Conservation (phyloP, 1,284 basidiomycete species). For the Malassezia dermatis region DNA sequence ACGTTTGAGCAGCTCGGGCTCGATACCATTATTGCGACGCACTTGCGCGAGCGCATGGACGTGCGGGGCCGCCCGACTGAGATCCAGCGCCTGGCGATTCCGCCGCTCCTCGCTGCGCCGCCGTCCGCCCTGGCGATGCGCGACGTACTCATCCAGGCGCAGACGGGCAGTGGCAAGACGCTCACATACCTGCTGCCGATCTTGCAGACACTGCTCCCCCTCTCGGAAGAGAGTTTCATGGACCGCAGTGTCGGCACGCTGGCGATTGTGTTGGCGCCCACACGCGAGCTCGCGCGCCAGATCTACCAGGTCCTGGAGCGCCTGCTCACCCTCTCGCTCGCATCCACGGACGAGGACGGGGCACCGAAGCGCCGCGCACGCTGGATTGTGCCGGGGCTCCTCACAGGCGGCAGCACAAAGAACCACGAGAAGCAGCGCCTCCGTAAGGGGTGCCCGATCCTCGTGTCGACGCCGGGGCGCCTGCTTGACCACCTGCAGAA, state of each 20-base stretch:
- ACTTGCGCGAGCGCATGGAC: conserved; percentile 69
- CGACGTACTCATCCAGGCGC: conserved; percentile 90
- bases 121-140: conserved; percentile 49
- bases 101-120: conserved; percentile 56
- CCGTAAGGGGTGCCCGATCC: conserved; percentile 62
- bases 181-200: conserved; percentile 88
- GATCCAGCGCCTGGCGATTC: conserved; percentile 74
- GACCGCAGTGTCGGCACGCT: conserved; percentile 77
- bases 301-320: conserved; percentile 65
- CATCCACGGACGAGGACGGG: conserved; percentile 55
- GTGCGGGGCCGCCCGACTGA: conserved; percentile 72
- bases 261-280: conserved; percentile 86
- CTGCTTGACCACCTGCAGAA: conserved; percentile 67
- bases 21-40: conserved; percentile 67
- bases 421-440: conserved; percentile 65
- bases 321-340: conserved; percentile 57
- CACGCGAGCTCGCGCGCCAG: conserved; percentile 87
- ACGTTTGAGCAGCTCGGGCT: conserved; percentile 56
- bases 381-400: conserved; percentile 84
- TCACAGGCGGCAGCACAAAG: conserved; percentile 64
- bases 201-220: conserved; percentile 80
- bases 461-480: conserved; percentile 62
- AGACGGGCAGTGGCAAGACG: conserved; percentile 97
- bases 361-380: conserved; percentile 50
- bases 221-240: conserved; percentile 60